Base-by-base conservation (phyloP, 805 yeast species). In the Metschnikowia cubensis region DNA sequence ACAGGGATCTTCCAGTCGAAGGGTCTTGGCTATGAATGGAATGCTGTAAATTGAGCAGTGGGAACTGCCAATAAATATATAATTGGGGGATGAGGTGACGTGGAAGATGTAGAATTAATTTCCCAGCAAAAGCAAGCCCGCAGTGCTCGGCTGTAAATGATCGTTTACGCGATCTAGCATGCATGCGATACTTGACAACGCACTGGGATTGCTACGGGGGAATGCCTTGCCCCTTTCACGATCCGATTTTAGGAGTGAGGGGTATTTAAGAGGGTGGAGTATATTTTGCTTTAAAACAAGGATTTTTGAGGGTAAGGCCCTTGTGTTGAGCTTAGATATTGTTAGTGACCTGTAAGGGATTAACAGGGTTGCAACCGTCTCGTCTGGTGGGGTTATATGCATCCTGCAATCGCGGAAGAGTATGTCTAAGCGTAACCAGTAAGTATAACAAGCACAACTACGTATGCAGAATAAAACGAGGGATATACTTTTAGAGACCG, bases 111-210 rank as follows among this genome's bases (percentile, higher is more conserved):
- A 17, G 14, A 25, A 5, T 17, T 5, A 7, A 25, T 15, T 25
- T n/a, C 13, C 21, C 42, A n/a, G 34, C 20, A 29, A 39, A 39
- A 39, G 42, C 42, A 39, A 39, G 34, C 34, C 42, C 34, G 42
- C 42, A 39, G 13, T 39, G n/a, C 42, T 25, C 42, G 22, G 15
- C 25, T 39, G 42, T 39, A 11, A 17, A 20, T 25, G 34, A 39
- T 25, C 34, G 15, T 39, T 8, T 33, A 42, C 45, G 21, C 37
- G 45, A 22, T 33, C 37, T 33, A 21, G 37, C 37, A 42, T 42
- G 15, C 44, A 32, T 21, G 37, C 36, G 31, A 38, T 22, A 38
- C 18, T 21, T 20, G 41, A 36, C 21, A 20, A 21, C 41, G 41
- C 41, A 38, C 41, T 38, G 15, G 17, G 22, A 6, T 41, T 41